Conservation (phyloP, 495 filamentous ascomycete species). For the Podospora australis region DNA sequence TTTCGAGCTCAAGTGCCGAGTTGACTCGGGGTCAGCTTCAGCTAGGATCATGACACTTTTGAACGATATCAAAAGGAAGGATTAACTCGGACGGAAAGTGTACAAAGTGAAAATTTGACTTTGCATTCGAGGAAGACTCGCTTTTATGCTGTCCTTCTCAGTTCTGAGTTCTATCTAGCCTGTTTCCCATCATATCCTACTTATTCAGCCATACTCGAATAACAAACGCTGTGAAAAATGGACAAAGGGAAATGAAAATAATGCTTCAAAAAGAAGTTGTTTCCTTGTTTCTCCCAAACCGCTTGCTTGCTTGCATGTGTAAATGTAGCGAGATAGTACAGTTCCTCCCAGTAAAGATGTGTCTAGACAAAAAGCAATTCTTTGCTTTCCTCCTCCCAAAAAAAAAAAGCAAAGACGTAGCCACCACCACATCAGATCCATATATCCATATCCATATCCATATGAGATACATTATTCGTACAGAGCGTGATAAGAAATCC, state of each 20-base stretch:
- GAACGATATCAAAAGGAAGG: too few relatives aligned
- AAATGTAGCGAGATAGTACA: background rate
- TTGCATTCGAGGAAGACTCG: too few relatives aligned
- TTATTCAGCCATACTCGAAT: background rate
- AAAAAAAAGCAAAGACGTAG: background rate
- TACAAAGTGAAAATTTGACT: too few relatives aligned
- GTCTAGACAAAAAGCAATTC: background rate
- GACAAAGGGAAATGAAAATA: background rate
- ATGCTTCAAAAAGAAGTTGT: too few relatives aligned
- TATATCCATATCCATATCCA: background rate
- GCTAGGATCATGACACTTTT: too few relatives aligned
- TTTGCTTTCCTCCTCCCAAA: background rate
- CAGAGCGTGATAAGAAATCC: background rate
- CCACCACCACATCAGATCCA: background rate
- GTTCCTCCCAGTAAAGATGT: background rate
- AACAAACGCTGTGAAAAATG: background rate
- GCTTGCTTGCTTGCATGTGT: too few relatives aligned
- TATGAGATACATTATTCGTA: slow-evolving; percentile 7
- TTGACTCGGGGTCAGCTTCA: too few relatives aligned
- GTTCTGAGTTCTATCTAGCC: background rate
- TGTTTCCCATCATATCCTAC: background rate
- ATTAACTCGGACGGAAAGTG: too few relatives aligned
- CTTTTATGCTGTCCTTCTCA: background rate
- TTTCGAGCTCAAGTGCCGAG: too few relatives aligned
- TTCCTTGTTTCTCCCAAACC: too few relatives aligned